These are phyloP conservation scores for Termitomyces sp. DNA, from an alignment of 768 basidiomycete species.

Conservation along the genomic window DNA sequence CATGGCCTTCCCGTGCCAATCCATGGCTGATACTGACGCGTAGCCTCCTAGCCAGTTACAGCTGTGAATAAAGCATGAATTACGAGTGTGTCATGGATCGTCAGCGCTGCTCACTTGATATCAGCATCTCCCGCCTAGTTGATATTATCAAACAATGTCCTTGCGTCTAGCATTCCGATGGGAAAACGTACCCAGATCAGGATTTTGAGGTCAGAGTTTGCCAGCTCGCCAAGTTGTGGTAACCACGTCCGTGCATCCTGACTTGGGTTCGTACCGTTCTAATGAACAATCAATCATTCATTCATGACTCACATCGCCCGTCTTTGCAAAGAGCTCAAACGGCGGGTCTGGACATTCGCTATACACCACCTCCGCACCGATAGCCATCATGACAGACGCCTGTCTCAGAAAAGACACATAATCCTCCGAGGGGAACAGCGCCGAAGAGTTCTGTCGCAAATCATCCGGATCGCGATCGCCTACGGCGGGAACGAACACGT, in stretches of 20 bases:
- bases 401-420: constrained; percentile 41
- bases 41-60: constrained; percentile 45
- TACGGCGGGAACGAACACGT: constrained; percentile 46
- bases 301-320: constrained; percentile 45
- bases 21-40: constrained; percentile 33
- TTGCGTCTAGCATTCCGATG: constrained; percentile 7
- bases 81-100: constrained; percentile 16
- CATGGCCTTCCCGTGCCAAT: constrained; percentile 37
- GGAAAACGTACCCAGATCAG: constrained; percentile 43
- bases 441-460: constrained; percentile 48
- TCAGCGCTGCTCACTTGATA: constrained; percentile 32
- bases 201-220: constrained; percentile 34
- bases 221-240: constrained; percentile 42
- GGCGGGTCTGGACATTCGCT: constrained; percentile 42
- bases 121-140: constrained; percentile 41
- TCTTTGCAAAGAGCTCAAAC: constrained; percentile 33
- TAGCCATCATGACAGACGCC: constrained; percentile 22
- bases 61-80: constrained; percentile 15
- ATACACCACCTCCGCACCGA: constrained; percentile 44
- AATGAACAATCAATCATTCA: constrained; percentile 32
- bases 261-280: background rate
- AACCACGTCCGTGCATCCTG: constrained; percentile 52
- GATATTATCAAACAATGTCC: constrained; percentile 8
- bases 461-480: constrained; percentile 51
- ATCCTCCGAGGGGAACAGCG: constrained; percentile 50